Percentiles rank a stretch among this genome's conserved stretches.
phyloP scores from a whole-genome alignment of 331 rosid species.

The Arachis monticola region DNA sequence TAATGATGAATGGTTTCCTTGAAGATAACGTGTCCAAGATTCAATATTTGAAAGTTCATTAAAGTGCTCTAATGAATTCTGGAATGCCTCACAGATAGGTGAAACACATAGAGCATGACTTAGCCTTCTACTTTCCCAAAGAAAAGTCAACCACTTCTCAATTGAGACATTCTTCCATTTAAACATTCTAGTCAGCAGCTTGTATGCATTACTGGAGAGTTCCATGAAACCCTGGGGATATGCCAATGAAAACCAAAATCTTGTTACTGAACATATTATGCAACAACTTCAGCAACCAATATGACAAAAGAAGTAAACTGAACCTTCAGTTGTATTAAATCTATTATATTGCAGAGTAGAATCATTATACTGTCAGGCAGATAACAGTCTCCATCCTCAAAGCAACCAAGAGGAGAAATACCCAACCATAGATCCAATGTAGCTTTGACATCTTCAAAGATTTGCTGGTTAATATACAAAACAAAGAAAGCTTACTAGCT shows the following conservation, averaged over 20 bases:
- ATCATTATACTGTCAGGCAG: constrained; percentile 58
- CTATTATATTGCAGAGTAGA: constrained; percentile 66
- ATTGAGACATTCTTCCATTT: constrained; percentile 60
- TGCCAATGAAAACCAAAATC: constrained; percentile 32
- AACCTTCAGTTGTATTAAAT: constrained; percentile 84
- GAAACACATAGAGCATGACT: constrained; percentile 77
- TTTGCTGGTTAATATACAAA: constrained; percentile 59
- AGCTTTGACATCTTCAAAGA: constrained; percentile 70
- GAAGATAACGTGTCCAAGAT: constrained; percentile 68
- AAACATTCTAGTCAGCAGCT: constrained; percentile 66
- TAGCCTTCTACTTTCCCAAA: constrained; percentile 84
- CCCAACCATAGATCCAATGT: constrained; percentile 76
- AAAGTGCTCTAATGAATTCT: constrained; percentile 54
- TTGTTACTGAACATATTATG: constrained; percentile 26
- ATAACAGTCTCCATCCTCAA: constrained; percentile 50
- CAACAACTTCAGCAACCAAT: constrained; percentile 34
- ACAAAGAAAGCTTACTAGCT: constrained; percentile 20
- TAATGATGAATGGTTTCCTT: constrained; percentile 56
- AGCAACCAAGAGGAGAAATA: constrained; percentile 48
- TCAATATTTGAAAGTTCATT: constrained; percentile 55
- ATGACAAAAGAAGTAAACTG: constrained; percentile 39
- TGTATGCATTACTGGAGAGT: constrained; percentile 58
- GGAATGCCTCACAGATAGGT: constrained; percentile 69
- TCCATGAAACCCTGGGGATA: constrained; percentile 76
- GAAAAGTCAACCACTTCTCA: constrained; percentile 62